These are phyloP conservation scores for Cydonia oblonga DNA, from an alignment of 331 rosid species.

Conservation along the genomic window DNA sequence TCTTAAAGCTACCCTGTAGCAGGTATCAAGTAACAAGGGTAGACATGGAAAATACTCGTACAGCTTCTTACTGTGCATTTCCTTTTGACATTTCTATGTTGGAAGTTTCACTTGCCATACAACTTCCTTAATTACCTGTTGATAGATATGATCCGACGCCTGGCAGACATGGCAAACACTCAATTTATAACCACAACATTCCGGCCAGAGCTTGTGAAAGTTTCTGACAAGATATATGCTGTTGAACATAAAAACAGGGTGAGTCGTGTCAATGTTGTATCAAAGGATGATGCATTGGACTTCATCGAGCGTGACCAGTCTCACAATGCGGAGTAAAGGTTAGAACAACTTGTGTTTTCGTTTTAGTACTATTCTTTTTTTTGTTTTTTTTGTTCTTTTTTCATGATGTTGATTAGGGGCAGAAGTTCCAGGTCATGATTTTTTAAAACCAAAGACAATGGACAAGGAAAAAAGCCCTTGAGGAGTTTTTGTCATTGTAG, in stretches of 20 bases:
- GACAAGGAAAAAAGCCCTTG: background rate
- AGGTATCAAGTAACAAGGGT: background rate
- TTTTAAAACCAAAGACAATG: background rate
- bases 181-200: conserved; percentile 95
- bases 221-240: conserved; percentile 84
- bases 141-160: conserved; percentile 85
- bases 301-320: conserved; percentile 86
- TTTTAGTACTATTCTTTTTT: background rate
- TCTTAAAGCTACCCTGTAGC: background rate
- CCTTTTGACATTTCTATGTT: conserved; percentile 3
- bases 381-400: too few species aligned
- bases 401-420: background rate
- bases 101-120: conserved; percentile 1
- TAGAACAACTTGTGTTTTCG: background rate
- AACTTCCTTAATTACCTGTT: conserved; percentile 32
- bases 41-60: background rate
- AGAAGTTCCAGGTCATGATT: background rate
- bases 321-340: conserved; percentile 77
- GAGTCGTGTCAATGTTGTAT: conserved; percentile 66
- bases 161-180: conserved; percentile 74
- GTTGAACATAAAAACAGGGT: conserved; percentile 92
- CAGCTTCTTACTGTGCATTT: background rate
- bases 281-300: conserved; percentile 66
- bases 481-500: background rate
- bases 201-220: conserved; percentile 90